Evolutionary conservation across 352 stramenopile genomes (phyloP).

Genomic region (Globisporangium sylvaticum): DNA sequence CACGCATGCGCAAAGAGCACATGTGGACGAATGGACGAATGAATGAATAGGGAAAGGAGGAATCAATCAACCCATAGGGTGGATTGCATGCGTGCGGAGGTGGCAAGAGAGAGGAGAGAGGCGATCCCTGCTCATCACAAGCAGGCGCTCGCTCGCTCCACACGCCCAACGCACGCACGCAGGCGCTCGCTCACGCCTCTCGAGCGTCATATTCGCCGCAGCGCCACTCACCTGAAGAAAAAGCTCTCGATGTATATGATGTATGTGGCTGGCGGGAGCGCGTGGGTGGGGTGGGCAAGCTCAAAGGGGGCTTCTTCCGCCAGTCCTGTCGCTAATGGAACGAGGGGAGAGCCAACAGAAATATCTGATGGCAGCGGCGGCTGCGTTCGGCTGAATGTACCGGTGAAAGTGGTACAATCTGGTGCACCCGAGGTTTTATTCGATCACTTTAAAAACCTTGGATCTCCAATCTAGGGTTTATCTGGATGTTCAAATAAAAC

Average conservation of each 20-base stretch:
- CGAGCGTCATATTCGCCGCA: background rate
- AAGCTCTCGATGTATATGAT: slow-evolving; percentile 18
- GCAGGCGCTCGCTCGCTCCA: background rate
- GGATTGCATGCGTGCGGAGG: background rate
- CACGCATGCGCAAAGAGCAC: background rate
- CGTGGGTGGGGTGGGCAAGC: background rate
- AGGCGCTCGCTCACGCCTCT: background rate
- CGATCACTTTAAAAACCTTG: background rate
- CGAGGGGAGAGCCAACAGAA: slow-evolving; percentile 22
- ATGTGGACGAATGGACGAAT: background rate
- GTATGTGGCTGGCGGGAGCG: slow-evolving; percentile 15
- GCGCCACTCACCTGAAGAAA: slow-evolving; percentile 21
- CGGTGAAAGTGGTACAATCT: slow-evolving; percentile 10
- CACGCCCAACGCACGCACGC: background rate
- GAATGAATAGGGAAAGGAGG: background rate
- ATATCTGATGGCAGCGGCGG: slow-evolving; percentile 30
- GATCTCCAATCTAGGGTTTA: background rate
- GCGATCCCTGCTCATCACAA: background rate
- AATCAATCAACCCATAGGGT: background rate
- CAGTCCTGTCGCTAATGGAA: background rate
- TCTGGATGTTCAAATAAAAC: background rate
- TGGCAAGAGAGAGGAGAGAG: background rate
- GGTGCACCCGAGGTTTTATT: slow-evolving; percentile 4
- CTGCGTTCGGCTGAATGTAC: background rate
- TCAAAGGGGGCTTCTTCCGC: slow-evolving; percentile 7